These are phyloP conservation scores for Fraxinus baroniana DNA, from an alignment of 305 asterid species.

Conservation along the genomic window DNA sequence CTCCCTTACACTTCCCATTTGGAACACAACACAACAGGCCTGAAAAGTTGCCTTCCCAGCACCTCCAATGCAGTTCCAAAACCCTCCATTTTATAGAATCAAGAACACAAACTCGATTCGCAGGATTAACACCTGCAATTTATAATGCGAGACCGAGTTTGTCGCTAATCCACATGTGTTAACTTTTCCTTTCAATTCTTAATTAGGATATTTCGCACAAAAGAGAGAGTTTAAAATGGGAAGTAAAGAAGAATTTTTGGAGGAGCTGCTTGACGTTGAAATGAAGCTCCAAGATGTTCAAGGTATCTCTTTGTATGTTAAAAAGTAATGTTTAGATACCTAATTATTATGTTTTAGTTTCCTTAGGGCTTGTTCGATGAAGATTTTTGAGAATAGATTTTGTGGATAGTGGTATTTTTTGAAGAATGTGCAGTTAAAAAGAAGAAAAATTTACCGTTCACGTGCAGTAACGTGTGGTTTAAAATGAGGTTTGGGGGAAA, in stretches of 20 bases:
- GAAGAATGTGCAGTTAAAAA: neutral
- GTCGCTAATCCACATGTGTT: neutral
- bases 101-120: neutral
- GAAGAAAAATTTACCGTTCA: neutral
- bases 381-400: neutral
- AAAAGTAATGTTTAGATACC: slow-evolving; percentile 7
- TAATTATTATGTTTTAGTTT: slow-evolving; percentile 16
- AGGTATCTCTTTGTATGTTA: slow-evolving; percentile 38
- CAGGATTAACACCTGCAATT: neutral
- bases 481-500: neutral
- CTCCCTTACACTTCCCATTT: too few relatives aligned
- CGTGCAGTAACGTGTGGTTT: neutral
- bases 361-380: neutral
- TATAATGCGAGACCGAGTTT: neutral
- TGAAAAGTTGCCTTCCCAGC: too few relatives aligned
- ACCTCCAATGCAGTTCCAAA: neutral
- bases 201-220: neutral
- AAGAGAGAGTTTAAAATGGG: slow-evolving; percentile 43
- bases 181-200: neutral
- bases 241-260: slow-evolving; percentile 53
- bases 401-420: neutral
- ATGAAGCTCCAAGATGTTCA: slow-evolving; percentile 82
- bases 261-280: slow-evolving; percentile 81
- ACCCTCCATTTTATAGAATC: neutral
- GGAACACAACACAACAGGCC: too few relatives aligned